Conservation (phyloP, 202 grass and related monocot species). For the Panicum hallii region DNA sequence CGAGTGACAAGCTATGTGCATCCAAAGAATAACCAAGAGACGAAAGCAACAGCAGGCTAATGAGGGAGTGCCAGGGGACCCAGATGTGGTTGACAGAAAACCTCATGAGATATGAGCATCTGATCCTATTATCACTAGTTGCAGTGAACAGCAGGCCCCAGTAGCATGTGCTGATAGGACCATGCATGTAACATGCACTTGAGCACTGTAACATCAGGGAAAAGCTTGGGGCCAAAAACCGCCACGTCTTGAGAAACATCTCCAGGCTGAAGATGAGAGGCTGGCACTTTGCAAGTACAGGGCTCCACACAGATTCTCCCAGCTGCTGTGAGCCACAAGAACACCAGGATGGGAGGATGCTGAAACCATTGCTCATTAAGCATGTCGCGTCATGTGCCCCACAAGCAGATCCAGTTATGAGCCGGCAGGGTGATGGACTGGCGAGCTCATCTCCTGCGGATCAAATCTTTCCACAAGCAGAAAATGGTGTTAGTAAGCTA, state of each 20-base stretch:
- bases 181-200: constrained; percentile 40
- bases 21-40: constrained; percentile 19
- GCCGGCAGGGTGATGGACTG: constrained; percentile 23
- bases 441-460: constrained; percentile 29
- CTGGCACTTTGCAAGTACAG: constrained; percentile 13
- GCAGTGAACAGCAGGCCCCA: background rate
- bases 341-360: constrained; percentile 2
- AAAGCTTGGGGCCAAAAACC: constrained; percentile 14
- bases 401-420: constrained; percentile 7
- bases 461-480: constrained; percentile 47
- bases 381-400: constrained; percentile 17
- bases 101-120: constrained; percentile 34
- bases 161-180: constrained; percentile 56
- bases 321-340: constrained; percentile 41
- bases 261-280: constrained; percentile 11
- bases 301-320: constrained; percentile 37
- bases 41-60: constrained; percentile 39
- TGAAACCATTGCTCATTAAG: constrained; percentile 14
- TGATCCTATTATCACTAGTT: constrained; percentile 39
- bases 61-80: constrained; percentile 1
- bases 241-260: background rate
- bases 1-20: background rate
- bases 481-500: constrained; percentile 22
- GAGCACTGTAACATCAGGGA: constrained; percentile 43
- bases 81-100: constrained; percentile 26